Base-by-base conservation (phyloP, 2,329 filamentous ascomycete genomes). In the Colletotrichum melonis region DNA sequence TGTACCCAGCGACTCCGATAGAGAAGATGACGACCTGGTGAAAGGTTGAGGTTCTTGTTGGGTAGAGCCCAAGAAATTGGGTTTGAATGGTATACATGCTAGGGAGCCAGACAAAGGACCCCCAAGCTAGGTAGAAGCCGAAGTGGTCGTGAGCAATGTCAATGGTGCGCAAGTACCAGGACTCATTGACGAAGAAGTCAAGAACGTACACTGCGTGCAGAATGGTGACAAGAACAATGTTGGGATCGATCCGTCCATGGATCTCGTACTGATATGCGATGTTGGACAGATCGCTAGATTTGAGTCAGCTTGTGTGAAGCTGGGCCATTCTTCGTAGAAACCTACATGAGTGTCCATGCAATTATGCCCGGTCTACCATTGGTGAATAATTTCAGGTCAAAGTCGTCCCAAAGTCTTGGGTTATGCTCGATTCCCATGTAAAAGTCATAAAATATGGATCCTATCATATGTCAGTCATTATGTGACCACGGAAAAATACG, bases 111-210 rank as follows among this genome's bases (percentile, higher is more conserved):
- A 82, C 85, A 30, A 84, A 81, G 26, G 81, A 85, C 5, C 86
- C 86, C 84, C 85, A 87, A 30, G 80, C 81, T 3, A 85, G 76
- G 74, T 85, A 85, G 74, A 86, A 86, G 2, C 84, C 85, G 42
- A 83, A 86, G 59, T 86, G 84, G 49, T 86, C 84, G 62, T 85
- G 83, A 4, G 79, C 79, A 49, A 85, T 85, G 65, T 86, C 84
- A 11, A 86, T 84, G 2, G 85, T 86, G 24, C 81, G 80, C n/a
- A 86, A 78, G 72, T 87, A 87, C 86, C 86, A 88, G 14, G 83
- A 81, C 74, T 87, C 86, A 8, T 87, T 87, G 60, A 84, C 77
- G 63, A 88, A 88, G 69, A 88, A 87, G 59, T 88, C 86, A 0
- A 87, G 74, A 8, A 86, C 82, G 63, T 88, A 87, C 8, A 86